Percentiles rank a stretch among this genome's conserved stretches.
These are phyloP conservation scores for Haplosporangium sp. DNA, from an alignment of 371 early-diverging fungal genomes.

Conservation along the genomic window DNA sequence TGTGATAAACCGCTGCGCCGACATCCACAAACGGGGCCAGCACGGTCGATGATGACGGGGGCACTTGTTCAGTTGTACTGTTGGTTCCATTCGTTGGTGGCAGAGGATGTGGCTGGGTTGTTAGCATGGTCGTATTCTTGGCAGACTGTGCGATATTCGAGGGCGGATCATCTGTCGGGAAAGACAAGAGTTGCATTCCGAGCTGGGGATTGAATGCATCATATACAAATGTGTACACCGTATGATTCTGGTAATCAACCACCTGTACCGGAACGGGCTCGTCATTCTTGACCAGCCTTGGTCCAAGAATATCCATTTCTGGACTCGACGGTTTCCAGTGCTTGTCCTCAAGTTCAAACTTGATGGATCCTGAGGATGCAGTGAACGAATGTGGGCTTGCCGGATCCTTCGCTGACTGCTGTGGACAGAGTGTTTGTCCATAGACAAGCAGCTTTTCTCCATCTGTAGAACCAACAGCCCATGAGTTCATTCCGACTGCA, in stretches of 20 bases:
- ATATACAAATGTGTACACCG: constrained; percentile 41
- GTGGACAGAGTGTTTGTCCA: constrained; percentile 39
- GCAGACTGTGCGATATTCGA: constrained; percentile 16
- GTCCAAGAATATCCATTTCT: constrained; percentile 24
- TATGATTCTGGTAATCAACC: constrained; percentile 16
- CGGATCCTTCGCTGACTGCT: neutral
- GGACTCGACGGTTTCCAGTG: constrained; percentile 7
- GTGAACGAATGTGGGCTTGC: constrained; percentile 14
- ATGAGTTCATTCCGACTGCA: constrained; percentile 20
- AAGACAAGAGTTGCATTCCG: constrained; percentile 38
- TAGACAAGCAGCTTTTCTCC: constrained; percentile 33
- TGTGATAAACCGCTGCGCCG: constrained; percentile 32
- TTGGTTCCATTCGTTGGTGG: constrained; percentile 25
- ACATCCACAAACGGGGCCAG: constrained; percentile 38
- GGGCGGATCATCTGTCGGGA: constrained; percentile 19
- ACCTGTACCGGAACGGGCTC: constrained; percentile 40
- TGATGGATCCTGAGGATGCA: constrained; percentile 21
- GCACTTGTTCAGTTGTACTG: constrained; percentile 6
- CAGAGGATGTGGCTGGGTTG: constrained; percentile 11
- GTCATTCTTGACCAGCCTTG: constrained; percentile 29
- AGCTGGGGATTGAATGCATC: constrained; percentile 37
- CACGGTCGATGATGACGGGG: constrained; percentile 1
- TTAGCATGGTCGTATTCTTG: constrained; percentile 39
- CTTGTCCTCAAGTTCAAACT: neutral
- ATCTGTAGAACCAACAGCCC: constrained; percentile 32